Percentiles rank a stretch among this genome's conserved stretches.
phyloP scores from a whole-genome alignment of 805 yeast genomes.

The Candida stauntonica region DNA sequence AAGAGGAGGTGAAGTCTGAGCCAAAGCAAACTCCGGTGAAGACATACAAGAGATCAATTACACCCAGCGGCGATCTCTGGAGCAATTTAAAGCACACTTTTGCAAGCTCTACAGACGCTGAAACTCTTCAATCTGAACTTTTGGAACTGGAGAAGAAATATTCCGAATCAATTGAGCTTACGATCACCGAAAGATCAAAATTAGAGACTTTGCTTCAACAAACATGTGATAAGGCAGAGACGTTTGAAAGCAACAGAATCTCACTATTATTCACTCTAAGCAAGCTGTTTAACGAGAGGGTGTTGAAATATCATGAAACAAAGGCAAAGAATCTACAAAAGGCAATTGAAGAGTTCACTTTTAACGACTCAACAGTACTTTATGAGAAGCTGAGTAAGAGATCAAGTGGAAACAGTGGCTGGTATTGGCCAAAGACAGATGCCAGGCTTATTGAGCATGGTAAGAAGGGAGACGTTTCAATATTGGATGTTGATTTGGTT shows the following conservation, averaged over 20 bases:
- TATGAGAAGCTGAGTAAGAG: conserved; percentile 11
- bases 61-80: conserved; percentile 19
- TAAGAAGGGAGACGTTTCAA: conserved; percentile 1
- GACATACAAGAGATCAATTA: neutral
- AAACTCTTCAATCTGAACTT: conserved; percentile 12
- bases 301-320: conserved; percentile 7
- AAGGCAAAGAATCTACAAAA: conserved; percentile 4
- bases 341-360: neutral
- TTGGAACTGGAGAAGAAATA: conserved; percentile 6
- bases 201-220: conserved; percentile 15
- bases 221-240: conserved; percentile 13
- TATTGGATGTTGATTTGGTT: conserved; percentile 24
- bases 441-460: conserved; percentile 10
- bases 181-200: conserved; percentile 3
- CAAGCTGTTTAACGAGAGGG: conserved; percentile 9
- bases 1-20: neutral
- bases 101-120: conserved; percentile 5
- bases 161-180: conserved; percentile 6
- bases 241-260: conserved; percentile 18
- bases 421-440: conserved; percentile 26
- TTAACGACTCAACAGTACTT: conserved; percentile 7
- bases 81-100: conserved; percentile 17
- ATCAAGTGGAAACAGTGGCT: conserved; percentile 10
- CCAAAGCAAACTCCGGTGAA: neutral
- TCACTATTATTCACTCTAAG: conserved; percentile 12